These are phyloP conservation scores for Taphrina pruni DNA, from an alignment of 1,139 yeast species.

Conservation along the genomic window DNA sequence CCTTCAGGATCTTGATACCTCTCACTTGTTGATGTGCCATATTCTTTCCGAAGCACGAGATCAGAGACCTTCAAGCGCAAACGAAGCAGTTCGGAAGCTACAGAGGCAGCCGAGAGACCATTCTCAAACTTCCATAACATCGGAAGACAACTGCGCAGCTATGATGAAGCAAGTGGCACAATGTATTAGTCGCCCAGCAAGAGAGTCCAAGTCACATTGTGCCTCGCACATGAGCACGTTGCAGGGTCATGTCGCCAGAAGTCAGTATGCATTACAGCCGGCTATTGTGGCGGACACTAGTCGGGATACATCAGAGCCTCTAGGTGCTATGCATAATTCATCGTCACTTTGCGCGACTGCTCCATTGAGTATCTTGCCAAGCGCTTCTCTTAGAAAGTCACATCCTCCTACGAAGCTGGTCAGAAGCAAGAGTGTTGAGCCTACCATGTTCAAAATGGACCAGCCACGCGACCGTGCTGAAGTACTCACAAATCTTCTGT, in stretches of 20 bases:
- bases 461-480: neutral
- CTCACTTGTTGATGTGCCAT: neutral
- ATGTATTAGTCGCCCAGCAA: no score
- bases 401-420: neutral
- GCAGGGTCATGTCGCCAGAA: neutral
- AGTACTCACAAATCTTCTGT: neutral
- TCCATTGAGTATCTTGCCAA: neutral
- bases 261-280: neutral
- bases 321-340: neutral
- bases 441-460: neutral
- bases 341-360: neutral
- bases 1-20: neutral
- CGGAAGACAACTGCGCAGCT: no score
- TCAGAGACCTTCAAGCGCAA: neutral
- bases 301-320: neutral
- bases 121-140: no score
- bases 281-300: neutral
- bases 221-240: neutral
- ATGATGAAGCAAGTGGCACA: no score
- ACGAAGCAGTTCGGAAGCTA: neutral
- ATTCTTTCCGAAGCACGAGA: neutral
- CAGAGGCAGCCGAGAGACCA: neutral
- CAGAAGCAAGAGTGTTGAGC: slow-evolving; percentile 8
- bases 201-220: neutral
- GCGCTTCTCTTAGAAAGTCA: neutral